Percentiles rank a stretch among this genome's conserved stretches.
Evolutionary conservation across 1,284 basidiomycete species (phyloP).

Genomic region (Bjerkandera adusta): DNA sequence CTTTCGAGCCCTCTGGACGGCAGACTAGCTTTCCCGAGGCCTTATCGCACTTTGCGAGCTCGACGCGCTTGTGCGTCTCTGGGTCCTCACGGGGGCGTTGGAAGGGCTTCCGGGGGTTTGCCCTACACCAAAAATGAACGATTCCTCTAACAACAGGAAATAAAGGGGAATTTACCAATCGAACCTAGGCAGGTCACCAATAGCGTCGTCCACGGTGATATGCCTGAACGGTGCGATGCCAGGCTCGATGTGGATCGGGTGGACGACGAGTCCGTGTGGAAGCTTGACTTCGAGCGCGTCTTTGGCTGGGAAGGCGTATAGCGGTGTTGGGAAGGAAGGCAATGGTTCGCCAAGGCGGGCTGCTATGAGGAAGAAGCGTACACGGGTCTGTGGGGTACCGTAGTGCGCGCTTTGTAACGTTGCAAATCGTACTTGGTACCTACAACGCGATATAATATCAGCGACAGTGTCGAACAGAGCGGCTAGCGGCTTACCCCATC

Average conservation of each 20-base stretch:
- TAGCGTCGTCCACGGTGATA: conserved; percentile 65
- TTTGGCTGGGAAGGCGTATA: conserved; percentile 55
- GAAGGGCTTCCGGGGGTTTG: conserved; percentile 31
- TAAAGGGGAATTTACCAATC: conserved; percentile 53
- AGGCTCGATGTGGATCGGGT: conserved; percentile 42
- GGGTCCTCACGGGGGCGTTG: conserved; percentile 3
- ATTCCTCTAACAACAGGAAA: background rate
- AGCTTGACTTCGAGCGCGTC: conserved; percentile 49
- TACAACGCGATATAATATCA: conserved; percentile 31
- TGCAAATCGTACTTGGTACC: conserved; percentile 66
- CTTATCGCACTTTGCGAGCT: too few relatives aligned
- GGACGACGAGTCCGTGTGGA: conserved; percentile 36
- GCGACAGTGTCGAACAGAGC: background rate
- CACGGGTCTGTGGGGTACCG: conserved; percentile 66
- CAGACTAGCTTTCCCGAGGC: too few relatives aligned
- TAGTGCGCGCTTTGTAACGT: conserved; percentile 71
- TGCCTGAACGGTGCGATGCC: conserved; percentile 52
- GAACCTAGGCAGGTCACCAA: conserved; percentile 62
- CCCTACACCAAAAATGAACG: conserved; percentile 35
- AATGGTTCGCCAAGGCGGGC: conserved; percentile 49
- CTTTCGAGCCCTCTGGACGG: too few relatives aligned
- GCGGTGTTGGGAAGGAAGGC: conserved; percentile 65
- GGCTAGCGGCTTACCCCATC: conserved; percentile 51
- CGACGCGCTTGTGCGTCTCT: conserved; percentile 11
- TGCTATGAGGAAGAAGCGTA: conserved; percentile 71